Percentiles rank a stretch among this genome's conserved stretches.
Evolutionary conservation across 805 yeast genomes (phyloP).

Genomic region (Naumovozyma dairenensis): DNA sequence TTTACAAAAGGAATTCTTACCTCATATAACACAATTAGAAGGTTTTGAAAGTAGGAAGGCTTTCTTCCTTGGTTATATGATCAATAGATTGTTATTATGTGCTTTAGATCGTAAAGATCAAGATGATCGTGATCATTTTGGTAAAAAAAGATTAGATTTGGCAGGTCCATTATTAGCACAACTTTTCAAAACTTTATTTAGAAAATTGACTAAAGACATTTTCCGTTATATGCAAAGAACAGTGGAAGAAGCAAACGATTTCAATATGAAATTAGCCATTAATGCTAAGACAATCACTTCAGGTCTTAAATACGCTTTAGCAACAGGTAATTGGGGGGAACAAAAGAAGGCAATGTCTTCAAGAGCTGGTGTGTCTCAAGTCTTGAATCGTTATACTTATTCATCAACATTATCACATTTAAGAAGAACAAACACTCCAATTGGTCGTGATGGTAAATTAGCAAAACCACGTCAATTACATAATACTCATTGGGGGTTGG

Average conservation of each 20-base stretch:
- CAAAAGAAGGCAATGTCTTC: conserved; percentile 98
- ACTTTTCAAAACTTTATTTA: conserved; percentile 87
- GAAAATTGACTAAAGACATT: conserved; percentile 91
- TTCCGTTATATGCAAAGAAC: conserved; percentile 98
- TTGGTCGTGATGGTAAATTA: conserved; percentile 97
- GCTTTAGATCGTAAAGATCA: conserved; percentile 96
- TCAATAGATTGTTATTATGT: conserved; percentile 85
- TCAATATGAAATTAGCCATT: conserved; percentile 91
- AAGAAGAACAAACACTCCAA: conserved; percentile 98
- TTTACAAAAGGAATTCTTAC: conserved; percentile 88
- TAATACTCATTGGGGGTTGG: conserved; percentile 99
- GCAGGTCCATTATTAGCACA: conserved; percentile 97
- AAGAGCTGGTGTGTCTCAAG: conserved; percentile 99
- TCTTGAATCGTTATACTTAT: conserved; percentile 92
- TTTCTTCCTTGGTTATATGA: conserved; percentile 95
- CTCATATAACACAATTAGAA: conserved; percentile 94
- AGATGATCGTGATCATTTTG: conserved; percentile 99
- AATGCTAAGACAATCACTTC: conserved; percentile 95
- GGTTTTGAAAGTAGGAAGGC: conserved; percentile 97
- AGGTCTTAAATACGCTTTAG: conserved; percentile 93
- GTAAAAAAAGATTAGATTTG: conserved; percentile 94
- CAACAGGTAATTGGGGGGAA: conserved; percentile 99
- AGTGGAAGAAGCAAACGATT: conserved; percentile 94
- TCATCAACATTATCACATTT: conserved; percentile 97
- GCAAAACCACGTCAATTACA: conserved; percentile 99